A percentile compares a stretch with the other conserved stretches of the same genome.
phyloP scores from a whole-genome alignment of 2,329 filamentous ascomycete genomes.

The Cladophialophora psammophila region DNA sequence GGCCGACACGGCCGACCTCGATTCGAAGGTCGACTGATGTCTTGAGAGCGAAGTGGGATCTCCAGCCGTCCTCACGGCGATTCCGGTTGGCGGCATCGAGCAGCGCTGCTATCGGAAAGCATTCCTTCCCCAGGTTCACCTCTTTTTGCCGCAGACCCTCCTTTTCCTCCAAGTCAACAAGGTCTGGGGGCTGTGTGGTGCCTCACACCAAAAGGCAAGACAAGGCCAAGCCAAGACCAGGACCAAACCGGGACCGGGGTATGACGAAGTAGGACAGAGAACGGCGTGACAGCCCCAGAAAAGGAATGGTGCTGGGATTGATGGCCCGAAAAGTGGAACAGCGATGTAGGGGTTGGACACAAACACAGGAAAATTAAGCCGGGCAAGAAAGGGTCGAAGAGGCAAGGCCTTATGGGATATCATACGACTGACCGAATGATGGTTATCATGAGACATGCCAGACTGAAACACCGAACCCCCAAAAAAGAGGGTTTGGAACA shows the following conservation, averaged over 20 bases:
- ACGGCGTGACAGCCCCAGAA: not conserved
- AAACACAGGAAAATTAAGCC: not conserved
- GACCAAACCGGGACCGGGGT: not conserved
- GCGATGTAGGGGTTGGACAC: not conserved
- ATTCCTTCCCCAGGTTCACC: not conserved
- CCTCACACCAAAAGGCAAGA: not conserved
- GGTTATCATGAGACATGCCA: not conserved
- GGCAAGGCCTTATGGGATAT: not conserved
- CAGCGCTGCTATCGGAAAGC: not conserved
- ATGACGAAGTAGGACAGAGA: not conserved
- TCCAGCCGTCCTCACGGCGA: not conserved
- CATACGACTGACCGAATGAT: not conserved
- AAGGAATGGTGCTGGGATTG: not conserved
- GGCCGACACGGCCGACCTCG: not conserved
- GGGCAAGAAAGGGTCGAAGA: not conserved
- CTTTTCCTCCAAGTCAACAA: not conserved
- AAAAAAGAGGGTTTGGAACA: not conserved
- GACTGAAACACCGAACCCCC: not conserved
- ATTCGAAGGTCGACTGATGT: not conserved
- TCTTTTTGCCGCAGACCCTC: not conserved
- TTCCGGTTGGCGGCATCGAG: not conserved
- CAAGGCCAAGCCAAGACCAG: not conserved
- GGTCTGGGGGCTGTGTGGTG: not conserved
- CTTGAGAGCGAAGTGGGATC: not conserved
- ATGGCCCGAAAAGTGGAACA: not conserved